phyloP scores from a whole-genome alignment of 495 filamentous ascomycete species.

The Ramalina intermedia region DNA sequence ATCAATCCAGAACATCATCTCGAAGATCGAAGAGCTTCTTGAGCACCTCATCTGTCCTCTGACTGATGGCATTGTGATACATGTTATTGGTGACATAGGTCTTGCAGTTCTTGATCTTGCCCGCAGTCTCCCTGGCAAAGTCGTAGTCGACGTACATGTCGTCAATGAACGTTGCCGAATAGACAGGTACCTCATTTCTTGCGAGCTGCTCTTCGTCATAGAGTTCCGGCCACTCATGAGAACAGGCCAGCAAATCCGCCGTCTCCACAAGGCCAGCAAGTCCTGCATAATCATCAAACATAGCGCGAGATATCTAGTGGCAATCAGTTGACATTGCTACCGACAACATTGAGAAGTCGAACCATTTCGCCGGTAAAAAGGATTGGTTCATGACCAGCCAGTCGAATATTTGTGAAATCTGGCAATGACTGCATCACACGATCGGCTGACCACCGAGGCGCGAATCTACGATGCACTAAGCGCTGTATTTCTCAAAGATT shows the following conservation, averaged over 20 bases:
- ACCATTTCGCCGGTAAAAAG: slow-evolving; percentile 88
- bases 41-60: slow-evolving; percentile 59
- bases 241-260: slow-evolving; percentile 54
- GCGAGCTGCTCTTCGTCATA: slow-evolving; percentile 61
- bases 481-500: not conserved
- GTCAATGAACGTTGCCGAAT: slow-evolving; percentile 69
- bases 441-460: slow-evolving; percentile 52
- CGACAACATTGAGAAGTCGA: not conserved
- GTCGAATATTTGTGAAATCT: slow-evolving; percentile 24
- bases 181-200: slow-evolving; percentile 76
- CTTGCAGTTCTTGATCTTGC: slow-evolving; percentile 61
- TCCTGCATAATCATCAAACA: slow-evolving; percentile 65
- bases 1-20: slow-evolving; percentile 56
- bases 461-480: slow-evolving; percentile 24
- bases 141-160: slow-evolving; percentile 92
- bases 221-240: slow-evolving; percentile 54
- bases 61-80: slow-evolving; percentile 71
- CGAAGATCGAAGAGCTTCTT: slow-evolving; percentile 53
- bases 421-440: slow-evolving; percentile 28
- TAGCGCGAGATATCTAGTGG: slow-evolving; percentile 52
- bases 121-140: slow-evolving; percentile 55
- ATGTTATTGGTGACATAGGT: slow-evolving; percentile 72
- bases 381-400: slow-evolving; percentile 36
- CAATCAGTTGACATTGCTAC: slow-evolving; percentile 1
- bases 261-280: slow-evolving; percentile 46